Base-by-base conservation (phyloP, 1,284 basidiomycete genomes). In the Tylopilus sp. region DNA sequence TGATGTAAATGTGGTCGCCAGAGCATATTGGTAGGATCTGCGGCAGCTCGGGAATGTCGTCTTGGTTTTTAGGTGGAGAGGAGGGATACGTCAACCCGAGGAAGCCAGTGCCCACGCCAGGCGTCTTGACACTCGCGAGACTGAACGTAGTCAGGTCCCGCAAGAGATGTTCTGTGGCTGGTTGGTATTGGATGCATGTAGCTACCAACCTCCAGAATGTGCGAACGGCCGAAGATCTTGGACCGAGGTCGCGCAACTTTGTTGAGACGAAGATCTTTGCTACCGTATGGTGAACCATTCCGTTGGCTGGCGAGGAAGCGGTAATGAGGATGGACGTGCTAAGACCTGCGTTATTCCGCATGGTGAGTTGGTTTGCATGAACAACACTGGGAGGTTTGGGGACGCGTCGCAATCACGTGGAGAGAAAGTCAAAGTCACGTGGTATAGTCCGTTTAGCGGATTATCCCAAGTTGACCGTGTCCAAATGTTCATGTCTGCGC, bases 251-350 rank as follows among this genome's bases (percentile, higher is more conserved):
- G 44, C 51, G 60, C 21, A 65, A 41, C 37, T 56, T 65, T 34
- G 59, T 61, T 3, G 60, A 55, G 26, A 65, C 51, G 19, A 61
- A 65, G 36, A 48, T 64, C 29, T 42, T 60, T 31, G 63, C 63
- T 16, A 65, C 50, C 13, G 51, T 46, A 33, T 64, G 60, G 18
- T 65, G 61, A 33, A 62, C 37, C 60, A 65, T 61, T 41, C 60
- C 60, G 29, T 61, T 61, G 9, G 63, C 61, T 1, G 63, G 61
- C 2, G 59, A 51, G 28, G 15, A 7, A 6, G 52, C 43, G 5
- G 61, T 64, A 16, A 64, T 62, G 44, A 65, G 63, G 33, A 65
- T 31, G 3, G 52, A 60, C 30, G 63, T 65, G 40, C 61, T 65
- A 1, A 61, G 59, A 2, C 60, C 60, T 38, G 60, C 60, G 49